phyloP scores from a whole-genome alignment of 805 yeast genomes.

The Candida montana region DNA sequence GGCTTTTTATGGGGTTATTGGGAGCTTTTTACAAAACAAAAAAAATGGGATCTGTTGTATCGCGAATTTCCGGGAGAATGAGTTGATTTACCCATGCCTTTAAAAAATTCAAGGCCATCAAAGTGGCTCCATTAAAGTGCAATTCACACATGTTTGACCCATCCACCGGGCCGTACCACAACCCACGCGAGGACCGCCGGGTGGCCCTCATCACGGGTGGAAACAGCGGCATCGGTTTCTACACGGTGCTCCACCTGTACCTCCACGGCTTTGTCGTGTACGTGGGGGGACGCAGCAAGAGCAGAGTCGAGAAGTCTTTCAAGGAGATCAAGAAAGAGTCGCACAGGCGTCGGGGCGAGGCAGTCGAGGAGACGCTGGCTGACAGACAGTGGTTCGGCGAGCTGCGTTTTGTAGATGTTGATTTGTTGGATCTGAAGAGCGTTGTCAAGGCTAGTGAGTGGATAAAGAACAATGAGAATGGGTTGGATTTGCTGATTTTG shows the following conservation, averaged over 20 bases:
- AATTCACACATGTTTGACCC: constrained; percentile 7
- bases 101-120: too few species aligned
- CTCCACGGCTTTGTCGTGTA: constrained; percentile 75
- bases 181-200: constrained; percentile 49
- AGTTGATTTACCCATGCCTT: too few species aligned
- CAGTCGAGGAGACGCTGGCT: constrained; percentile 10
- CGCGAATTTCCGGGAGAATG: background rate
- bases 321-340: constrained; percentile 55
- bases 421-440: constrained; percentile 39
- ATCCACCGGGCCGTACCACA: constrained; percentile 43
- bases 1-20: background rate
- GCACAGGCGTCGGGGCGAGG: constrained; percentile 8
- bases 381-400: constrained; percentile 39
- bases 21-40: too few species aligned
- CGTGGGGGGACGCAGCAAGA: constrained; percentile 62
- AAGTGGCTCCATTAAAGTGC: too few species aligned
- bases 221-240: constrained; percentile 76
- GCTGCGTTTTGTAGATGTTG: constrained; percentile 47
- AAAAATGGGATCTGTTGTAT: background rate
- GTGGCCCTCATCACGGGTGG: constrained; percentile 80
- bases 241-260: constrained; percentile 66
- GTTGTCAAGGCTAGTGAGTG: constrained; percentile 45
- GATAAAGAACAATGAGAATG: constrained; percentile 40
- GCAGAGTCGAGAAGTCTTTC: constrained; percentile 53
- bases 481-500: constrained; percentile 58